A percentile compares a stretch with the other conserved stretches of the same genome.
Evolutionary conservation across 352 stramenopile genomes (phyloP).

Genomic region (Peronospora belbahrii): DNA sequence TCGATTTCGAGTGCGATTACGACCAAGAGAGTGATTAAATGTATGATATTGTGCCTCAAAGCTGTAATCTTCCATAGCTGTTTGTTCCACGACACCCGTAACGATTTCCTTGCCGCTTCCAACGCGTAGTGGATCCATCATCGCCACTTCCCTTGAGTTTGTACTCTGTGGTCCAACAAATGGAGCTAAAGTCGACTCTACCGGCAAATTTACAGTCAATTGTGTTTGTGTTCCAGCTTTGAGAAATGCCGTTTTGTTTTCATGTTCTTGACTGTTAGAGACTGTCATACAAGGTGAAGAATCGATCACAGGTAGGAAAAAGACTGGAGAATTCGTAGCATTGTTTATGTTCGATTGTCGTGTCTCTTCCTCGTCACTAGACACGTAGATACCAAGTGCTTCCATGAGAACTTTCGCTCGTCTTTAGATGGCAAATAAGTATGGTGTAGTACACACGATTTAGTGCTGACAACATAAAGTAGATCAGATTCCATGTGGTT

Average conservation of each 20-base stretch:
- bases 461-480: background rate
- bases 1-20: constrained; percentile 20
- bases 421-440: background rate
- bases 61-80: constrained; percentile 64
- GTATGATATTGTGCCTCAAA: constrained; percentile 81
- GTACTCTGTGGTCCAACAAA: constrained; percentile 33
- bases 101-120: constrained; percentile 66
- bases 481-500: no score
- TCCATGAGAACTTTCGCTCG: constrained; percentile 33
- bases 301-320: constrained; percentile 40
- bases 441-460: background rate
- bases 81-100: constrained; percentile 66
- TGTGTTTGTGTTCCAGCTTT: constrained; percentile 29
- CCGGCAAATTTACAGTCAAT: constrained; percentile 53
- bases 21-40: constrained; percentile 41
- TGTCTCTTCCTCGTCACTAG: constrained; percentile 36
- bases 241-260: constrained; percentile 33
- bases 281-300: constrained; percentile 40
- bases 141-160: background rate
- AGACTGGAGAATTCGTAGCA: constrained; percentile 8
- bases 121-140: constrained; percentile 25
- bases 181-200: constrained; percentile 55
- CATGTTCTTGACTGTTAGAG: constrained; percentile 21
- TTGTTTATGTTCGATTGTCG: background rate
- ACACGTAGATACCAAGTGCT: constrained; percentile 37